These are phyloP conservation scores for Monilinia fructigena DNA, from an alignment of 2,329 filamentous ascomycete species.

Conservation along the genomic window DNA sequence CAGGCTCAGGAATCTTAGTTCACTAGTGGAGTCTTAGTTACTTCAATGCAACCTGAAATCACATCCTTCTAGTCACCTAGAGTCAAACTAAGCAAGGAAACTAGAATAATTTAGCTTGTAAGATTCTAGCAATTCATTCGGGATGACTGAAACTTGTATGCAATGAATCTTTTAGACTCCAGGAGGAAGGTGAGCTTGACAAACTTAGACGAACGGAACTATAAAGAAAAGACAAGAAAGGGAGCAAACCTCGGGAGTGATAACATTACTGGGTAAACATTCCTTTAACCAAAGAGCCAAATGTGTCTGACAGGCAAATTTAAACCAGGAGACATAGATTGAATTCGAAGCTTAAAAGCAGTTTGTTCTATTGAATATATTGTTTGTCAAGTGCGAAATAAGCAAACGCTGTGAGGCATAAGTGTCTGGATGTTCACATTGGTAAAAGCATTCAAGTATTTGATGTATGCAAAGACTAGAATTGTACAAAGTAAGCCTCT, in stretches of 20 bases:
- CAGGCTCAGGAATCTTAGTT: not conserved
- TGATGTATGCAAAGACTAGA: not conserved
- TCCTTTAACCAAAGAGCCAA: not conserved
- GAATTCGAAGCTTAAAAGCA: not conserved
- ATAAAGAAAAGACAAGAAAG: not conserved
- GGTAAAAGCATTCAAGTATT: not conserved
- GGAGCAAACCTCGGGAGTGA: not conserved
- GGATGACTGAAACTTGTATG: not conserved
- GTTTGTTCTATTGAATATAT: not conserved
- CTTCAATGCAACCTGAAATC: not conserved
- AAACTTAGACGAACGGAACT: not conserved
- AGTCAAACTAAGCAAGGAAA: not conserved
- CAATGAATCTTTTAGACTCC: not conserved
- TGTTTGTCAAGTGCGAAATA: not conserved
- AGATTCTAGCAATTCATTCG: not conserved
- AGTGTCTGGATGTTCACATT: not conserved
- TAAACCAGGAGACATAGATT: not conserved
- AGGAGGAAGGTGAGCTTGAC: not conserved
- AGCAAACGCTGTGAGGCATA: not conserved
- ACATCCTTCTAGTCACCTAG: not conserved
- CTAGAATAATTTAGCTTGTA: not conserved
- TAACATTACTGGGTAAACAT: not conserved
- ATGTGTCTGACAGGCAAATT: not conserved
- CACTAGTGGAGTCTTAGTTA: not conserved
- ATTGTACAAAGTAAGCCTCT: not conserved